Evolutionary conservation across 164 flowering plant genomes (phyloP).

Genomic region (Houttuynia cordata): DNA sequence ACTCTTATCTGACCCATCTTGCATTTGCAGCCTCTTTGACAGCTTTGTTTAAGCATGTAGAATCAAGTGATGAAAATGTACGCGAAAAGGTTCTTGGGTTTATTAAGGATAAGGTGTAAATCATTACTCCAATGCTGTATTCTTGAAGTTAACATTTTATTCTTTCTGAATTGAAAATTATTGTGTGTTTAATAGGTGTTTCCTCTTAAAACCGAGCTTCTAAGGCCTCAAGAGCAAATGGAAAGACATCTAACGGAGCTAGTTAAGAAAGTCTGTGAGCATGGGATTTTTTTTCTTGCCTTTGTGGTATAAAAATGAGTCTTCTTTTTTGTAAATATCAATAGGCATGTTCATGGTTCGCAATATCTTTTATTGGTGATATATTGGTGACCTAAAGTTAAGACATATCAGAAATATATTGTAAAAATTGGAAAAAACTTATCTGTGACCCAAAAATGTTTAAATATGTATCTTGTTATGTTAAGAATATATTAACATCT

Average conservation of each 20-base stretch:
- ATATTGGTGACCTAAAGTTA: too few relatives aligned
- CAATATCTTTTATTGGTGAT: too few relatives aligned
- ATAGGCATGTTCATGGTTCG: neutral
- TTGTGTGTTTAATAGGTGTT: constrained; percentile 47
- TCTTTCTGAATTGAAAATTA: neutral
- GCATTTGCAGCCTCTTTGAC: constrained; percentile 67
- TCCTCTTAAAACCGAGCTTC: constrained; percentile 74
- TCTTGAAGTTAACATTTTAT: neutral
- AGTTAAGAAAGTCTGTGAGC: constrained; percentile 46
- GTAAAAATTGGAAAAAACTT: too few relatives aligned
- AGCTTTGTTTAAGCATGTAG: constrained; percentile 69
- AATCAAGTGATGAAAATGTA: constrained; percentile 55
- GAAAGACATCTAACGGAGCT: constrained; percentile 91
- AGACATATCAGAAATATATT: too few relatives aligned
- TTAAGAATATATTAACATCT: too few relatives aligned
- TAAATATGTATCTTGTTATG: too few relatives aligned
- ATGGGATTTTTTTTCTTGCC: neutral
- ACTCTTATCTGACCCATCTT: neutral
- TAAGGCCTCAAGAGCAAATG: constrained; percentile 88
- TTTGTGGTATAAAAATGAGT: neutral
- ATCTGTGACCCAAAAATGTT: too few relatives aligned
- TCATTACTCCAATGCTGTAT: neutral
- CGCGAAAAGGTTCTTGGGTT: constrained; percentile 81
- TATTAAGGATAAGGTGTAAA: constrained; percentile 74
- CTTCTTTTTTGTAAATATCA: neutral